Evolutionary conservation across 73 alveolate species (phyloP), one percentile per base, ranked within the genome.

Genomic region (Effrenium voratum): DNA sequence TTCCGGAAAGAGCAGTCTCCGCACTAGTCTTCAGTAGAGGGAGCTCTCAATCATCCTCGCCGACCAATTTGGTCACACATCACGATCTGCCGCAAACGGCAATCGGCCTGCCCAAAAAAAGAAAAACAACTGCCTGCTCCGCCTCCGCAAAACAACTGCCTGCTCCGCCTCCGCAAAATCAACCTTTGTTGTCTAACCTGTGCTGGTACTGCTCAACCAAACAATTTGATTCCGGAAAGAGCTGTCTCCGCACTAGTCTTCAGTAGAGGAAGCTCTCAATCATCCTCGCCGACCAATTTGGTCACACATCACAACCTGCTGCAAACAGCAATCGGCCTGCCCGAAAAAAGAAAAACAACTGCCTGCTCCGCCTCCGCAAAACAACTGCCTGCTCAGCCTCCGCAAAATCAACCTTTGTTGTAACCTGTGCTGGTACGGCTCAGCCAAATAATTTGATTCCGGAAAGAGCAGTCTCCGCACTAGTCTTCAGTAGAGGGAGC

Each of bases 401-500:
- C n/a, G n/a, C n/a, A n/a, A n/a, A n/a, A n/a, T n/a, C n/a, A n/a
- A n/a, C n/a, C n/a, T n/a, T n/a, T n/a, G n/a, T n/a, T n/a, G n/a
- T n/a, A n/a, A n/a, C n/a, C n/a, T n/a, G n/a, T 10, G 1, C 34
- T 4, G 6, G 55, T 0, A 38, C 73, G 60, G 94, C 83, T 66
- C 95, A 47, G 86, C 95, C 41, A 66, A 72, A 36, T 45, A 63
- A 30, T 28, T 22, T 88, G 95, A 88, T 88, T 88, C 95, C 95
- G 95, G 95, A 60, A 22, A 43, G 84, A 88, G 95, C 95, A 43
- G 43, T n/a, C 30, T 88, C 95, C 68, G 34, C 95, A 88, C 36
- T 32, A 34, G 32, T n/a, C 72, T 8, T 88, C 95, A 40, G 95
- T 59, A 88, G 95, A 88, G 95, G 95, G 95, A 88, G 95, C 95